Evolutionary conservation across 169 alveolate genomes (phyloP).

Genomic region (Neospora caninum): DNA sequence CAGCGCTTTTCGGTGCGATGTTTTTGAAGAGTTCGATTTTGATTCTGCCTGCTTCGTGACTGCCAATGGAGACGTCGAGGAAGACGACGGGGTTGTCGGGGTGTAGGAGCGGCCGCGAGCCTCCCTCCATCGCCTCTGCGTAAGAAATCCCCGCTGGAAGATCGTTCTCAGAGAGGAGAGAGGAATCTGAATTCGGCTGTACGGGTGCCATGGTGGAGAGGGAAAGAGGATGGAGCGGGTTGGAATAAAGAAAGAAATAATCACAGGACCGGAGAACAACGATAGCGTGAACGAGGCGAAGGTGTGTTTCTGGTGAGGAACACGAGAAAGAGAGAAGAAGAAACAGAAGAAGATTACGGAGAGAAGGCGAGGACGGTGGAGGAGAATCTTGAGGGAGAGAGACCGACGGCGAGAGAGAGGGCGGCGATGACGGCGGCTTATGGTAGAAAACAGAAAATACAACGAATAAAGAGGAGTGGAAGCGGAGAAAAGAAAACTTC

Average conservation of each 20-base stretch:
- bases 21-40: conserved; percentile 95
- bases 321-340: neutral
- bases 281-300: too few relatives aligned
- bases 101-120: conserved; percentile 57
- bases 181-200: neutral
- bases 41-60: conserved; percentile 90
- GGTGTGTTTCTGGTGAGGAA: too few relatives aligned
- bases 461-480: too few relatives aligned
- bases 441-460: too few relatives aligned
- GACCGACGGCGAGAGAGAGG: neutral
- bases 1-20: conserved; percentile 96
- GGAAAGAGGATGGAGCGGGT: too few relatives aligned
- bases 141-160: conserved; percentile 47
- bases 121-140: conserved; percentile 51
- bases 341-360: neutral
- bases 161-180: neutral
- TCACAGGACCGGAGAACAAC: too few relatives aligned
- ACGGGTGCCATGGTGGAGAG: neutral
- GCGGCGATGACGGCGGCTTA: too few relatives aligned
- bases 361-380: neutral
- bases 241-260: too few relatives aligned
- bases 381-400: neutral
- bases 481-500: too few relatives aligned
- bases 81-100: conserved; percentile 91
- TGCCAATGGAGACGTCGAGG: conserved; percentile 89